Evolutionary conservation across 2,329 filamentous ascomycete species (phyloP), one percentile per base, ranked within the genome.

Genomic region (Tolypocladium inflatum): DNA sequence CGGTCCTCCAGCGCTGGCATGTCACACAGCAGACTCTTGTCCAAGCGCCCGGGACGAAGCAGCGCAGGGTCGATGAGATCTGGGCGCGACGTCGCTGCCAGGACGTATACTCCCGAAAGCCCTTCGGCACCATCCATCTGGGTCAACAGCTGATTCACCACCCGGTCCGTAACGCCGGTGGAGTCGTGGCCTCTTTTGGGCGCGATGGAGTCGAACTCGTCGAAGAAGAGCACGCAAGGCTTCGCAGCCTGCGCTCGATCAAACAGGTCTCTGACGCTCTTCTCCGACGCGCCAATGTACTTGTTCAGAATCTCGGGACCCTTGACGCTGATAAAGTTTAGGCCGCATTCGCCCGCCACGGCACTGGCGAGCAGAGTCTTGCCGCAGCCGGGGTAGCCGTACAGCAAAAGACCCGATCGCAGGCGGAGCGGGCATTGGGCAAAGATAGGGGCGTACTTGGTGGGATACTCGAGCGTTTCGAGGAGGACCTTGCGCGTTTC

Each of bases 101-200:
- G 82, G 7, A 99, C 94, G 66, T 99, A 99, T 0, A 99, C 95
- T 2, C 94, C 94, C 0, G 88, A 91, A 5, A 99, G 76, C 0
- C 94, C 95, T 73, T 99, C 95, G 0, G 94, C 94, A 68, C 94
- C 94, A 68, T 99, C 94, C 94, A 99, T 99, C 72, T 97, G 93
- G 0, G 95, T 99, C 13, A 99, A 82, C 58, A 99, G 85, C 78
- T 99, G 95, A 71, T 99, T 99, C 65, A 99, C 94, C 0, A 99
- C 95, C 42, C 95, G 86, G 73, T 99, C 95, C 0, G 94, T 99
- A n/a, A 99, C 95, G 63, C 95, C 94, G 0, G 94, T 99, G 2
- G 89, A 94, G 71, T 99, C 95, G 70, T 99, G 94, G 0, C 94
- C 94, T 75, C 94, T 84, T 74, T 97, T 99, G 2, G 94, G 94